Base-by-base conservation (phyloP, 2,329 filamentous ascomycete species). In the Escovopsis sp. region DNA sequence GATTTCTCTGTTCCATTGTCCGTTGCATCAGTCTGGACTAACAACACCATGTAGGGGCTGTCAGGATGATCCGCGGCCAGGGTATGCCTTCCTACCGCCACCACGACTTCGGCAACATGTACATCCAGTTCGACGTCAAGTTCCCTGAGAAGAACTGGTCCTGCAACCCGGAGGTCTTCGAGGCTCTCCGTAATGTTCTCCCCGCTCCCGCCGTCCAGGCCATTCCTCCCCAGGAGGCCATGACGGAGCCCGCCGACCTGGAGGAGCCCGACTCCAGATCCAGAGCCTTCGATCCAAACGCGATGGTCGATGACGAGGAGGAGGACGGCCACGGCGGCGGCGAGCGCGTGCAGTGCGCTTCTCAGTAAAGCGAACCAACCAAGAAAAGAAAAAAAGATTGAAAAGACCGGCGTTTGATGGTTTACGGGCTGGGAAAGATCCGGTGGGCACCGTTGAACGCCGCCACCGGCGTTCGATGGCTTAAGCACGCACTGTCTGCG, bases 21-120 rank as follows among this genome's bases (percentile, higher is more conserved):
- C 7, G 6, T 18, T 19, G 12, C 4, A 18, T 33, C 18, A 9
- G 7, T 12, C 12, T 6, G 4, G 12, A 40, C 36, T 26, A 36
- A 32, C 23, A 43, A 3, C 33, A 3, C 33, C 53, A 59, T 42
- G 4, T 53, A 94, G 91, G 85, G 53, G 72, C 85, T 51, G 76
- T 96, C 61, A 96, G 95, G 71, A 83, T 94, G 65, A 81, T 98
- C 56, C 85, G 85, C 51, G 88, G 87, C 50, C 91, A 98, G 67
- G 91, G 91, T 62, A 98, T 98, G 91, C 91, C 91, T 36, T 93
- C 91, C 4, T 83, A 78, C 65, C 80, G 91, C 55, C 91, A 96
- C 65, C 91, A 98, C 71, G 85, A 96, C 65, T 80, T 76, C 59
- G 91, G 91, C 57, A 95, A 98, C 68, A 72, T 98, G 54, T 98